These are phyloP conservation scores for Prunus dulcis DNA, from an alignment of 306 rosid species.

Conservation along the genomic window DNA sequence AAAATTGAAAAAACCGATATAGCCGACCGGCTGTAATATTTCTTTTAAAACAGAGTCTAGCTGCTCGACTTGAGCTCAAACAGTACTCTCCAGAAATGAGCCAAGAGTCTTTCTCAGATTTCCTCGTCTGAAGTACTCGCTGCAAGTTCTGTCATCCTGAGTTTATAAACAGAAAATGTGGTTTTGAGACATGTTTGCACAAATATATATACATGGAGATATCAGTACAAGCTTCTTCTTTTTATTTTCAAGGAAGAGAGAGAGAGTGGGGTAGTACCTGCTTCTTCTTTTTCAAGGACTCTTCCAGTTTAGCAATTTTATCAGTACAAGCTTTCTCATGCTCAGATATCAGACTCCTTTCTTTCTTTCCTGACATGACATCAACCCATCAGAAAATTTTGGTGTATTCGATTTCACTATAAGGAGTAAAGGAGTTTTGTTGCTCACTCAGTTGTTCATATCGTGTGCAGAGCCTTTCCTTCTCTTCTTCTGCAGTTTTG, in stretches of 20 bases:
- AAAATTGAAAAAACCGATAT: too few relatives aligned
- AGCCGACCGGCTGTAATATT: too few relatives aligned
- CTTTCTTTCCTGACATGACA: constrained; percentile 67
- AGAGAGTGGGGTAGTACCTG: constrained; percentile 40
- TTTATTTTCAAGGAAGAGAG: not conserved
- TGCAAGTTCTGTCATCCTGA: too few relatives aligned
- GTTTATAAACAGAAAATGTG: too few relatives aligned
- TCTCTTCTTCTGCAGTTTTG: constrained; percentile 57
- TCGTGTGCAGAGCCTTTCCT: constrained; percentile 65
- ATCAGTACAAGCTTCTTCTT: too few relatives aligned
- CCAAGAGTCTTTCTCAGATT: too few relatives aligned
- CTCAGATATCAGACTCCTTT: constrained; percentile 59
- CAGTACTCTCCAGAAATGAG: too few relatives aligned
- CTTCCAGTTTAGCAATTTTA: constrained; percentile 71
- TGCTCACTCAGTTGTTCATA: constrained; percentile 87
- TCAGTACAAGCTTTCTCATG: constrained; percentile 69
- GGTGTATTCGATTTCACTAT: not conserved
- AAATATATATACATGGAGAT: too few relatives aligned
- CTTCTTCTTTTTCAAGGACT: constrained; percentile 77
- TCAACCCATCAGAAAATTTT: constrained; percentile 11
- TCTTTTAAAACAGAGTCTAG: too few relatives aligned
- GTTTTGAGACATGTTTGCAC: too few relatives aligned
- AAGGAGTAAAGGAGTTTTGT: not conserved
- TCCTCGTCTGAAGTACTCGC: too few relatives aligned
- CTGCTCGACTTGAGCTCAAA: too few relatives aligned